Conservation (phyloP, 495 filamentous ascomycete species). For the Penicillium simplicissimum region DNA sequence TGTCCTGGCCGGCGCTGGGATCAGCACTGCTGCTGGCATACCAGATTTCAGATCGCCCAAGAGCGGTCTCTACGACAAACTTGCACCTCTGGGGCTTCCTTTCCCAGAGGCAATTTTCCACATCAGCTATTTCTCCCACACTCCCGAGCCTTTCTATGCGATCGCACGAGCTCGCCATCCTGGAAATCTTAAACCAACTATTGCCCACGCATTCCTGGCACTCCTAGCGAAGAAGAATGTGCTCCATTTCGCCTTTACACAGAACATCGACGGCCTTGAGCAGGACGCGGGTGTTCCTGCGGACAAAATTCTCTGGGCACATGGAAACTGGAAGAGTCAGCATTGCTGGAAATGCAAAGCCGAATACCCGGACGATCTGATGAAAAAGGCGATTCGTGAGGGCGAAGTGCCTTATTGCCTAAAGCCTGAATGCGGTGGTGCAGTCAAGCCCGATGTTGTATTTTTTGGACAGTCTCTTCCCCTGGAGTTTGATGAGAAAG, state of each 20-base stretch:
- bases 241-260: slow-evolving; percentile 79
- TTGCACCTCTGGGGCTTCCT: slow-evolving; percentile 74
- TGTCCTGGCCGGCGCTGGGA: slow-evolving; percentile 32
- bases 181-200: slow-evolving; percentile 72
- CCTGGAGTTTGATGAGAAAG: slow-evolving; percentile 57
- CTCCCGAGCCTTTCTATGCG: slow-evolving; percentile 83
- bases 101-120: slow-evolving; percentile 74
- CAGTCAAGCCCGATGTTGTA: slow-evolving; percentile 92
- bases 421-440: slow-evolving; percentile 58
- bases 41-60: slow-evolving; percentile 78
- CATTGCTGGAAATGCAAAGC: slow-evolving; percentile 76
- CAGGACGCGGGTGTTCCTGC: slow-evolving; percentile 72
- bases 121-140: slow-evolving; percentile 73
- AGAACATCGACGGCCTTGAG: slow-evolving; percentile 92
- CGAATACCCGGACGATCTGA: slow-evolving; percentile 62
- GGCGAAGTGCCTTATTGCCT: slow-evolving; percentile 69
- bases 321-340: slow-evolving; percentile 84
- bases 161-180: slow-evolving; percentile 84
- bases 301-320: slow-evolving; percentile 75
- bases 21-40: slow-evolving; percentile 65
- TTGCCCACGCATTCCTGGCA: slow-evolving; percentile 73
- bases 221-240: slow-evolving; percentile 67
- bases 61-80: slow-evolving; percentile 78
- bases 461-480: slow-evolving; percentile 88
- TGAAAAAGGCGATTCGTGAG: slow-evolving; percentile 61